A percentile compares a stretch with the other conserved stretches of the same genome.
These are phyloP conservation scores for Populus hybrid DNA, from an alignment of 441 rosid genomes.

Conservation along the genomic window DNA sequence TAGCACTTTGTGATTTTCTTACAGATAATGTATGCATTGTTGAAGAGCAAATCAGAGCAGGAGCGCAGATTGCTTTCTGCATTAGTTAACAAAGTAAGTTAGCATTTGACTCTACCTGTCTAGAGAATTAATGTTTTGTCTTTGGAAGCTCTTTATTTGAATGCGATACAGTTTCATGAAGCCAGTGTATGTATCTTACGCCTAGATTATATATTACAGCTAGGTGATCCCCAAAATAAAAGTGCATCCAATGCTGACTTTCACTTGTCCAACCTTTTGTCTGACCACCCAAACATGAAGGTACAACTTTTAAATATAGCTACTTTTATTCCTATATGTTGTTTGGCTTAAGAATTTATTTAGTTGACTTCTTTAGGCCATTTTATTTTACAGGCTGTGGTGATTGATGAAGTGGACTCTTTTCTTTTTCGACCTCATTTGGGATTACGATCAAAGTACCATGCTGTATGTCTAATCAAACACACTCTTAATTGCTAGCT, in stretches of 20 bases:
- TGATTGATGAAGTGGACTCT: constrained; percentile 88
- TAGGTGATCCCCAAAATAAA: constrained; percentile 96
- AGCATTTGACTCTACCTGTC: constrained; percentile 1
- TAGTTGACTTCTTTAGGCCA: constrained; percentile 2
- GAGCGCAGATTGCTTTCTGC: constrained; percentile 84
- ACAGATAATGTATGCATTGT: constrained; percentile 70
- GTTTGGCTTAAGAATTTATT: not conserved
- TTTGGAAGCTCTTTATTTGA: constrained; percentile 9
- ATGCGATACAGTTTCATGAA: constrained; percentile 7
- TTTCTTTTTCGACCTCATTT: constrained; percentile 92
- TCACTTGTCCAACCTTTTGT: constrained; percentile 80
- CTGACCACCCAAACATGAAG: constrained; percentile 99
- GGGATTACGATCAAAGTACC: constrained; percentile 81
- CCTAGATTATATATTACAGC: constrained; percentile 41
- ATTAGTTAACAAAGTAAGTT: constrained; percentile 82
- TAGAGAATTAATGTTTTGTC: not conserved
- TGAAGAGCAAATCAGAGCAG: constrained; percentile 90
- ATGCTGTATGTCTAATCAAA: constrained; percentile 58
- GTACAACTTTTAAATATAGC: constrained; percentile 29
- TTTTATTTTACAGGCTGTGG: constrained; percentile 65
- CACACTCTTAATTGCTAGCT: not conserved
- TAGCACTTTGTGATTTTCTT: constrained; percentile 8
- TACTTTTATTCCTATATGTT: not conserved
- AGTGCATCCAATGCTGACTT: constrained; percentile 96
- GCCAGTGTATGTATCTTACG: constrained; percentile 7